Conservation (phyloP, 2,329 filamentous ascomycete genomes). For the Phoma sp. region DNA sequence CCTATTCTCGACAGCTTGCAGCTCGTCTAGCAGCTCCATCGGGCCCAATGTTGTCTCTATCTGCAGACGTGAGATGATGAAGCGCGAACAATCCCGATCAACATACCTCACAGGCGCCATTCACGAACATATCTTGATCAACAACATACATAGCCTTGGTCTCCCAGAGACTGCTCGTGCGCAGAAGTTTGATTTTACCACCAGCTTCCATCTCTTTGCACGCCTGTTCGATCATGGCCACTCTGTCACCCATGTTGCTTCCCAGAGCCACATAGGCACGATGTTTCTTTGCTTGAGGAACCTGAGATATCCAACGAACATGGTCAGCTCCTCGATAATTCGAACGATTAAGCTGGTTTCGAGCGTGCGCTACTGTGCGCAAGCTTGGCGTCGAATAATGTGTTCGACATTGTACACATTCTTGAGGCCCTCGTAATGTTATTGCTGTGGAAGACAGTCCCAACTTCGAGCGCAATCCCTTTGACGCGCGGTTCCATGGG, state of each 20-base stretch:
- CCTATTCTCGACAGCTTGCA: slow-evolving; percentile 82
- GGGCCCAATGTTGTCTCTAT: slow-evolving; percentile 80
- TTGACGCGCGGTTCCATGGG: background rate
- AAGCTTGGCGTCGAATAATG: background rate
- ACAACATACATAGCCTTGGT: slow-evolving; percentile 96
- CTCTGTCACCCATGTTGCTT: slow-evolving; percentile 87
- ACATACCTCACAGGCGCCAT: slow-evolving; percentile 87
- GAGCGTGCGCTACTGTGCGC: background rate
- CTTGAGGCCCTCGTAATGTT: background rate
- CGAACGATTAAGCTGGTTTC: background rate
- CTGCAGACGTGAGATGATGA: slow-evolving; percentile 53
- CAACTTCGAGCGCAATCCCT: background rate
- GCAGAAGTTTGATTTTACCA: slow-evolving; percentile 72
- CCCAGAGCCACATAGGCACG: slow-evolving; percentile 84
- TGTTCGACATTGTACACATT: slow-evolving; percentile 1
- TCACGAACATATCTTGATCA: slow-evolving; percentile 87
- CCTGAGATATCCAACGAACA: slow-evolving; percentile 19
- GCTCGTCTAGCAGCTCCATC: slow-evolving; percentile 74
- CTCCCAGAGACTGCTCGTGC: slow-evolving; percentile 90
- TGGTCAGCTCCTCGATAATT: background rate
- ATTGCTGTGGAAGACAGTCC: background rate
- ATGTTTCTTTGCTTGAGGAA: slow-evolving; percentile 32
- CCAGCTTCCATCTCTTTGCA: slow-evolving; percentile 74
- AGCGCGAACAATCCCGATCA: background rate
- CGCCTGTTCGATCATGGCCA: slow-evolving; percentile 83